Evolutionary conservation across 371 early-diverging fungal species (phyloP), one percentile per base, ranked within the genome.

Genomic region (Circinella minor): DNA sequence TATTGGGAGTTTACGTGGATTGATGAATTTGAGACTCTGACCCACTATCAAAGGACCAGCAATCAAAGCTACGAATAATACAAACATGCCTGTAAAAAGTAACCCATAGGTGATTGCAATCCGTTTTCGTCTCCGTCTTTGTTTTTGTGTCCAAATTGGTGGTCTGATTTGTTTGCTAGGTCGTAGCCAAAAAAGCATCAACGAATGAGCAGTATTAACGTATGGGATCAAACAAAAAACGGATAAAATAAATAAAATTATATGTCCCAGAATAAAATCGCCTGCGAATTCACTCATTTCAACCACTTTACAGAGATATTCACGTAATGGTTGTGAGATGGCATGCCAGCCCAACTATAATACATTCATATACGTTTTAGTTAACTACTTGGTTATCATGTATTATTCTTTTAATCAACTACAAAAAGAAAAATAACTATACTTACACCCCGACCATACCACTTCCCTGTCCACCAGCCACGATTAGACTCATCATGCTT

Each of bases 401-500:
- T 8, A 4, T 13, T 4, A 51, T 8, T 51, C 14, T n/a, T 51
- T 4, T 13, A 13, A 13, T n/a, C 15, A 34, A 10, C 57, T 51
- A 34, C 20, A 55, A n/a, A 3, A 55, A 13, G n/a, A n/a, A 27
- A 27, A 27, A 27, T 27, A 43, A 43, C 1, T 9, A 62, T 15
- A 49, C 79, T 75, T 80, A 82, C 82, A 34, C 90, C 92, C 55
- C 88, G 87, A 59, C 89, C 89, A 55, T 89, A 86, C 94, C 96
- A 95, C 48, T 87, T 85, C 36, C 96, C 96, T 5, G 92, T 92
- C 96, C 95, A 95, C 95, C 95, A 94, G 8, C 93, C 93, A 66
- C 85, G 81, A 73, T 93, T 93, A 63, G 90, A 87, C 71, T 88
- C 89, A 66, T 88, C 91, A 61, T 90, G 83, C 55, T 87, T 82